phyloP scores from a whole-genome alignment of 192 early-diverging fungal genomes.

The Backusella luteola region DNA sequence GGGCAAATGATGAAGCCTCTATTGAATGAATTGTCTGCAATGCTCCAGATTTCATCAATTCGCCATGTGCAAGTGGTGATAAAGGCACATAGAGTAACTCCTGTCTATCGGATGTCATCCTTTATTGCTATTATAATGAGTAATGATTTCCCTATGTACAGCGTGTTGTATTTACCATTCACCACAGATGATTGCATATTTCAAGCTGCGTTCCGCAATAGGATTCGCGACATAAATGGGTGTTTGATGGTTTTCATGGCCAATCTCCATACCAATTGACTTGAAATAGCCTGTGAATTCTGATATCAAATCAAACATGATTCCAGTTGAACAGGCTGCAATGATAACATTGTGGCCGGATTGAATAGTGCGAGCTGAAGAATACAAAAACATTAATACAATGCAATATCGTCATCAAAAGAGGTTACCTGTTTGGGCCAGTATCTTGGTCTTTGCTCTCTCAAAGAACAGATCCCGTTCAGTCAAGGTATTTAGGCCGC shows the following conservation, averaged over 20 bases:
- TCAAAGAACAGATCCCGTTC: slow-evolving; percentile 28
- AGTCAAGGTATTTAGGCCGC: slow-evolving; percentile 39
- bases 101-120: slow-evolving; percentile 65
- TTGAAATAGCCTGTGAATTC: slow-evolving; percentile 54
- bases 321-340: slow-evolving; percentile 64
- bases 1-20: slow-evolving; percentile 35
- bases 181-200: slow-evolving; percentile 80
- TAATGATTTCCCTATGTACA: slow-evolving; percentile 66
- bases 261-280: slow-evolving; percentile 52
- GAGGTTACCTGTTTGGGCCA: slow-evolving; percentile 33
- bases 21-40: slow-evolving; percentile 40
- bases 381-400: not conserved
- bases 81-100: slow-evolving; percentile 66
- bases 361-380: slow-evolving; percentile 29
- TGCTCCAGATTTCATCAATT: slow-evolving; percentile 42
- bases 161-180: slow-evolving; percentile 67
- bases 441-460: slow-evolving; percentile 35
- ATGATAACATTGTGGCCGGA: slow-evolving; percentile 69
- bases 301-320: slow-evolving; percentile 73
- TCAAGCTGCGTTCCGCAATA: slow-evolving; percentile 71
- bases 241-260: slow-evolving; percentile 38
- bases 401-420: not conserved
- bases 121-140: slow-evolving; percentile 3
- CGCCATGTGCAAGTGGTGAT: slow-evolving; percentile 50
- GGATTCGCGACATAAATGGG: slow-evolving; percentile 74